Percentiles rank a stretch among this genome's conserved stretches.
Conservation (phyloP, 2,329 filamentous ascomycete genomes). For the Cordyceps tenuipes region DNA sequence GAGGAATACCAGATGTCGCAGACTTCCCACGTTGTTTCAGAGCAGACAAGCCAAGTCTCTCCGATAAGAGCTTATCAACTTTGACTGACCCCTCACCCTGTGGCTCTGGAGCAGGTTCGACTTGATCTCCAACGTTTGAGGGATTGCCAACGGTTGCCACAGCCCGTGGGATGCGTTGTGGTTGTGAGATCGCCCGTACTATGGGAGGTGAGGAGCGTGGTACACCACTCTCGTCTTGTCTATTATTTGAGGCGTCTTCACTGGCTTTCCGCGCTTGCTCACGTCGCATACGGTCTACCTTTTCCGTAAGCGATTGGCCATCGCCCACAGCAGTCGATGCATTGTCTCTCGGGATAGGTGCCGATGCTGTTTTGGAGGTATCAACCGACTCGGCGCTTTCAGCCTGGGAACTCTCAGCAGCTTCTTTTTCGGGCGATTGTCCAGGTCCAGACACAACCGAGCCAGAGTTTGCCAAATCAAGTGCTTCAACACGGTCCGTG, state of each 20-base stretch:
- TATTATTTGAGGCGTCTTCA: constrained; percentile 21
- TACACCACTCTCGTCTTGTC: constrained; percentile 30
- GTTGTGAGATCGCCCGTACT: constrained; percentile 45
- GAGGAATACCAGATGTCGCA: constrained; percentile 72
- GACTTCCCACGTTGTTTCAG: constrained; percentile 52
- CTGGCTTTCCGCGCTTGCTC: constrained; percentile 30
- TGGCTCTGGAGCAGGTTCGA: neutral
- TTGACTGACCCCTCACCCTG: constrained; percentile 35
- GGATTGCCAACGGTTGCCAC: neutral
- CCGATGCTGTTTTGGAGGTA: neutral
- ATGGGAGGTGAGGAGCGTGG: constrained; percentile 43
- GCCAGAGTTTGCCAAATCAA: constrained; percentile 39
- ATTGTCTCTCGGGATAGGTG: neutral
- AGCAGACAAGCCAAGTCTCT: constrained; percentile 57
- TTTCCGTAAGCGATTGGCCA: constrained; percentile 32
- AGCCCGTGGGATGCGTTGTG: constrained; percentile 16
- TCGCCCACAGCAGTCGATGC: constrained; percentile 15
- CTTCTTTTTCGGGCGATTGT: constrained; percentile 5
- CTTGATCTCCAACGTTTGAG: neutral
- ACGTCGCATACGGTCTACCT: constrained; percentile 43
- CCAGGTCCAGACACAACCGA: constrained; percentile 17
- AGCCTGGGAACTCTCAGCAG: constrained; percentile 7
- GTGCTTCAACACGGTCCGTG: constrained; percentile 40
- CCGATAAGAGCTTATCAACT: constrained; percentile 68
- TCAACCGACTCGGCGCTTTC: constrained; percentile 7